These are phyloP conservation scores for Angomonas ambiguus DNA, from an alignment of 208 protist genomes.

Conservation along the genomic window DNA sequence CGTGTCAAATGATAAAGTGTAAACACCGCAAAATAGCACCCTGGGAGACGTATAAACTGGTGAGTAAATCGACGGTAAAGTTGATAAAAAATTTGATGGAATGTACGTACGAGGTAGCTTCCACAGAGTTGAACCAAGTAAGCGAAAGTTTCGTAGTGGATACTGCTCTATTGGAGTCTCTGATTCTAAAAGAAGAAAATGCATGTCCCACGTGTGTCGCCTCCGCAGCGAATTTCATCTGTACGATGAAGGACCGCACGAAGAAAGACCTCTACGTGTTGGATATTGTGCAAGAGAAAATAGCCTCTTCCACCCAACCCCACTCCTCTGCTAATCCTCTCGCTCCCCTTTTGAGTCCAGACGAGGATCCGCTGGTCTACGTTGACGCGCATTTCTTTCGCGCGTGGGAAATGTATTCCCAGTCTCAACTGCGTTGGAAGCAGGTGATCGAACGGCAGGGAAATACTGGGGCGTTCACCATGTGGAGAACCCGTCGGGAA, in stretches of 20 bases:
- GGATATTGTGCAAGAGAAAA: conserved; percentile 2
- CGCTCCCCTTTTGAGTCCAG: no score
- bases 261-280: conserved; percentile 28
- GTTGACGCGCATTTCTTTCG: conserved; percentile 43
- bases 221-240: conserved; percentile 33
- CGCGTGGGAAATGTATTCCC: conserved; percentile 43
- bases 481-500: background rate
- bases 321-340: background rate
- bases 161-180: conserved; percentile 6
- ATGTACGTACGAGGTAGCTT: background rate
- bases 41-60: background rate
- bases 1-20: background rate
- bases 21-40: conserved; percentile 2
- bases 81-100: conserved; percentile 7
- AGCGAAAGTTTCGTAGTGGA: background rate
- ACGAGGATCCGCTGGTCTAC: conserved; percentile 25
- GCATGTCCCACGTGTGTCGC: conserved; percentile 42
- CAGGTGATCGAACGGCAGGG: conserved; percentile 37
- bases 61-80: background rate
- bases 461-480: conserved; percentile 37
- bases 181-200: conserved; percentile 23
- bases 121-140: background rate
- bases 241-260: conserved; percentile 17
- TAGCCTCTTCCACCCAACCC: background rate
- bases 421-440: conserved; percentile 19